These are phyloP conservation scores for Coix lacrymajobi DNA, from an alignment of 176 grass and related monocot genomes.

Conservation along the genomic window DNA sequence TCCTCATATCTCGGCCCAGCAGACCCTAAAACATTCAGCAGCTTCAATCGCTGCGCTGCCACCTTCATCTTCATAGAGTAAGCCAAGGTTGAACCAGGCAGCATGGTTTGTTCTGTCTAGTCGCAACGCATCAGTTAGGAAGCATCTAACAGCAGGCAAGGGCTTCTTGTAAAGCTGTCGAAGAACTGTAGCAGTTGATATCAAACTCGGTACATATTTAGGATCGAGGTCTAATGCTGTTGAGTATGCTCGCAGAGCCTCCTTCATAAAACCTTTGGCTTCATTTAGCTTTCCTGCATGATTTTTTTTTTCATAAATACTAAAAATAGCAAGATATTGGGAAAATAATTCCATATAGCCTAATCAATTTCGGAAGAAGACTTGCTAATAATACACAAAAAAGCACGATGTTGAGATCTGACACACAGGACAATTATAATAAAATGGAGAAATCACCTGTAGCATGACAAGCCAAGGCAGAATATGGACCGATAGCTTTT, in stretches of 20 bases:
- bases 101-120: conserved; percentile 68
- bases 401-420: not conserved
- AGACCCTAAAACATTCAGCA: conserved; percentile 75
- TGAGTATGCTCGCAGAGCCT: conserved; percentile 57
- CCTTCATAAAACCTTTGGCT: conserved; percentile 39
- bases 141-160: conserved; percentile 50
- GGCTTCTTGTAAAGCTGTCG: conserved; percentile 38
- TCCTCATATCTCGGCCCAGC: no score
- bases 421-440: not conserved
- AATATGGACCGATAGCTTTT: conserved; percentile 41
- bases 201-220: conserved; percentile 64
- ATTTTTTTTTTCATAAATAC: not conserved
- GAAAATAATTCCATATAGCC: not conserved
- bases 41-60: conserved; percentile 50
- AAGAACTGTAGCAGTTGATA: conserved; percentile 59
- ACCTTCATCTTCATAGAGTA: conserved; percentile 66
- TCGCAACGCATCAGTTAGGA: conserved; percentile 59
- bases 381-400: not conserved
- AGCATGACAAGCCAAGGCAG: conserved; percentile 58
- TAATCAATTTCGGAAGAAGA: not conserved
- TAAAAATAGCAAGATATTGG: not conserved
- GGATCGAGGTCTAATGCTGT: conserved; percentile 61
- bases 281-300: conserved; percentile 73
- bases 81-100: conserved; percentile 86
- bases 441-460: conserved; percentile 39